Conservation (phyloP, 495 filamentous ascomycete genomes). For the Podospora comata region DNA sequence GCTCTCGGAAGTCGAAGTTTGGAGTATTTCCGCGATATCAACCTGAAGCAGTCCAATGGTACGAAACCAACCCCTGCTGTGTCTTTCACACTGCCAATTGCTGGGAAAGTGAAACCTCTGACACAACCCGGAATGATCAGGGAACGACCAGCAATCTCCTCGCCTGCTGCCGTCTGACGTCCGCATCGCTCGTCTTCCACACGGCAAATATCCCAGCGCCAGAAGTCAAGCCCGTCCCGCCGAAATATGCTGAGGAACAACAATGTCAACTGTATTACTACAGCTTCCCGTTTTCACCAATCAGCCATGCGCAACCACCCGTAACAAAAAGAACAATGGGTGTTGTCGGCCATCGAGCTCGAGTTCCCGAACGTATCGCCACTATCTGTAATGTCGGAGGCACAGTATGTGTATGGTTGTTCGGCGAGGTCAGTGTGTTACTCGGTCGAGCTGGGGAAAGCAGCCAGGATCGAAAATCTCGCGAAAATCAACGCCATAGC, state of each 20-base stretch:
- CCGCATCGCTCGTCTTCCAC: constrained; percentile 55
- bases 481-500: constrained; percentile 53
- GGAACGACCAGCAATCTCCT: constrained; percentile 54
- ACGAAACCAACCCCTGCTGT: constrained; percentile 59
- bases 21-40: constrained; percentile 60
- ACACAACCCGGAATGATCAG: constrained; percentile 27
- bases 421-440: constrained; percentile 44
- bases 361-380: constrained; percentile 59
- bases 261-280: constrained; percentile 68
- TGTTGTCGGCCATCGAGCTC: constrained; percentile 57
- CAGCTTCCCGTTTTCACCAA: constrained; percentile 42
- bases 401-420: constrained; percentile 58
- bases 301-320: not conserved
- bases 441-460: constrained; percentile 49
- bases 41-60: constrained; percentile 56
- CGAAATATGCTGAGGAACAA: constrained; percentile 49
- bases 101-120: constrained; percentile 41
- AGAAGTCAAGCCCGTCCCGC: constrained; percentile 29
- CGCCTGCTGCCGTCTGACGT: constrained; percentile 61
- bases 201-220: constrained; percentile 55
- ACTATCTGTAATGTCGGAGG: constrained; percentile 49
- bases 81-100: constrained; percentile 68
- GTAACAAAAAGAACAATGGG: constrained; percentile 53
- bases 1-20: constrained; percentile 51
- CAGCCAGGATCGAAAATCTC: constrained; percentile 59